Evolutionary conservation across 768 basidiomycete genomes (phyloP).

Genomic region (Leccinum subgranulosum): DNA sequence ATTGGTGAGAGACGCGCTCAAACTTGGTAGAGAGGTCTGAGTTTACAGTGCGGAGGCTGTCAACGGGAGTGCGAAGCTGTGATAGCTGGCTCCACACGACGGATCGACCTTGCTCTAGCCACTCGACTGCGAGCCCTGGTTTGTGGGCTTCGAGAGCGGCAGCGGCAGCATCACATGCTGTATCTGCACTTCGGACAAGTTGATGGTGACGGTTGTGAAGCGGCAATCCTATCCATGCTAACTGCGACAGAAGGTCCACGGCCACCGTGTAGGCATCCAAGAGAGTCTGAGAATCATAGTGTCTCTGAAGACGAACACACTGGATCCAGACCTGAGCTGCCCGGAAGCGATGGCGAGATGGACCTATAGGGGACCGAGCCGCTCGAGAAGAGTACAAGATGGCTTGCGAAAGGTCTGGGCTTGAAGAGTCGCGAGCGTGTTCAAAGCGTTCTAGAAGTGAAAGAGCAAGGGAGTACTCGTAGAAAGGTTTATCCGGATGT

Average conservation of each 20-base stretch:
- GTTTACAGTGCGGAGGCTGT: background rate
- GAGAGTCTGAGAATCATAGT: background rate
- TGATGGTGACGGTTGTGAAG: background rate
- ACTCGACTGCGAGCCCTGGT: background rate
- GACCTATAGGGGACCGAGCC: background rate
- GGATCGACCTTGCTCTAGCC: background rate
- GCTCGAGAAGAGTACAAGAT: background rate
- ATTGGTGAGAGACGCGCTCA: background rate
- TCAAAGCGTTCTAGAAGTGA: background rate
- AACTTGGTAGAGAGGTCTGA: background rate
- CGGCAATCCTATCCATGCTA: background rate
- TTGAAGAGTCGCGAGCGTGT: background rate
- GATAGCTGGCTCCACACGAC: background rate
- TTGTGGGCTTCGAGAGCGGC: background rate
- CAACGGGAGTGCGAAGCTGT: background rate
- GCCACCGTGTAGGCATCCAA: background rate
- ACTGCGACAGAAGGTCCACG: background rate
- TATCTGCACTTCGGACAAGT: background rate
- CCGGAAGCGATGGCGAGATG: background rate
- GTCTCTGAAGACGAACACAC: background rate
- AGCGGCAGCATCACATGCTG: background rate
- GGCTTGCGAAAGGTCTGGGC: background rate
- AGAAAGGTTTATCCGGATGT: background rate
- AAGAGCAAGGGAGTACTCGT: background rate
- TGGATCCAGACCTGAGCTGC: background rate